Conservation (phyloP, 1,284 basidiomycete species). For the Xerocomus nothofagi region DNA sequence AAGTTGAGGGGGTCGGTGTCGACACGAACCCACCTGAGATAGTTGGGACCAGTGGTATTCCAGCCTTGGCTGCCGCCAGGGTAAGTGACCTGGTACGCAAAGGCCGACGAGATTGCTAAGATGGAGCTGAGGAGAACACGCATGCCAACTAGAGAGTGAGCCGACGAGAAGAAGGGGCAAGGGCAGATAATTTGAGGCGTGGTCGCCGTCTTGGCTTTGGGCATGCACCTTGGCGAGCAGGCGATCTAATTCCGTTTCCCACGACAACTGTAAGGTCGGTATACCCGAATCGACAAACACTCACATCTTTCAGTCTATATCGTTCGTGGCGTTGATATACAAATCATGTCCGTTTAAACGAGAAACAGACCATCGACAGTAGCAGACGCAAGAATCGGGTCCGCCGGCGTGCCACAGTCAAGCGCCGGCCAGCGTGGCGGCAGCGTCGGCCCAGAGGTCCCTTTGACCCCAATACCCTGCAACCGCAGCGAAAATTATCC, state of each 20-base stretch:
- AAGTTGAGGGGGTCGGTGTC: conserved; percentile 66
- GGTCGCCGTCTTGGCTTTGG: too few species aligned
- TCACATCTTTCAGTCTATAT: not conserved
- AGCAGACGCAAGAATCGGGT: not conserved
- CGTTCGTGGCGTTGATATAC: not conserved
- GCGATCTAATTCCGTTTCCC: conserved; percentile 18
- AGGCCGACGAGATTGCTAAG: conserved; percentile 53
- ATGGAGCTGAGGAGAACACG: conserved; percentile 44
- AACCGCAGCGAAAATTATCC: conserved; percentile 79
- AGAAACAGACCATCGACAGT: not conserved
- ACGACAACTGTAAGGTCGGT: conserved; percentile 12
- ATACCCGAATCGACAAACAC: conserved; percentile 1
- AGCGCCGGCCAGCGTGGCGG: conserved; percentile 42
- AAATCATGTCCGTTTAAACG: conserved; percentile 13
- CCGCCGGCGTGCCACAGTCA: conserved; percentile 9
- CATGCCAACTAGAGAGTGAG: conserved; percentile 41
- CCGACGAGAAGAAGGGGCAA: conserved; percentile 2
- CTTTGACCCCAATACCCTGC: conserved; percentile 81
- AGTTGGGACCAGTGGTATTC: conserved; percentile 59
- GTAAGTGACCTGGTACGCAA: conserved; percentile 59
- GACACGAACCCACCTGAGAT: conserved; percentile 63
- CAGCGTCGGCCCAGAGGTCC: conserved; percentile 83
- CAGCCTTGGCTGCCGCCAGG: conserved; percentile 56
- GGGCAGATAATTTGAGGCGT: not conserved
- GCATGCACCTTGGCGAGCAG: not conserved